These are phyloP conservation scores for Tetradesmus lagerheimii DNA, from an alignment of 139 green algal species.

Conservation along the genomic window DNA sequence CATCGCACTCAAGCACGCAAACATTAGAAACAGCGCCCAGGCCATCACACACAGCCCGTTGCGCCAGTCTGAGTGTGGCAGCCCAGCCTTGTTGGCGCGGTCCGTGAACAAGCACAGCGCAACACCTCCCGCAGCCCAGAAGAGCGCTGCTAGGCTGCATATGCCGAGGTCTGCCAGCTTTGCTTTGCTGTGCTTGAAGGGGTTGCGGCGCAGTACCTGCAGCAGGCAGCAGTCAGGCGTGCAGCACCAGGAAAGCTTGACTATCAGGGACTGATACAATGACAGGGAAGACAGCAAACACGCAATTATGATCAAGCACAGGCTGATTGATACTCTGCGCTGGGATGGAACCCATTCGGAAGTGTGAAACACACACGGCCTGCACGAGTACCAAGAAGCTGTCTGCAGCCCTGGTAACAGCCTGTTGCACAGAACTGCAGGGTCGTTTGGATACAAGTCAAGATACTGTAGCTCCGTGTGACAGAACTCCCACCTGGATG, in stretches of 20 bases:
- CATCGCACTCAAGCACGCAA: background rate
- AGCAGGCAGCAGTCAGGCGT: background rate
- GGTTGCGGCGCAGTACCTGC: constrained; percentile 31
- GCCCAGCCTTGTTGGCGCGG: constrained; percentile 10
- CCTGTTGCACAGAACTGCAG: too few relatives aligned
- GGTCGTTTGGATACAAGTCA: too few relatives aligned
- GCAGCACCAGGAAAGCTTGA: too few relatives aligned
- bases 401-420: too few relatives aligned
- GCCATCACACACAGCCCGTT: constrained; percentile 36
- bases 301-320: too few relatives aligned
- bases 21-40: constrained; percentile 18
- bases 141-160: background rate
- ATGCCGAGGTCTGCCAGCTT: constrained; percentile 5
- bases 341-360: too few relatives aligned
- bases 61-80: background rate
- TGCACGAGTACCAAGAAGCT: too few relatives aligned
- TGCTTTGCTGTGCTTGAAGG: constrained; percentile 10
- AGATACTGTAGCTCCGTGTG: too few relatives aligned
- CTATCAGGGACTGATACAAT: too few relatives aligned
- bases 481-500: background rate
- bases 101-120: constrained; percentile 23
- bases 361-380: too few relatives aligned
- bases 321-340: too few relatives aligned
- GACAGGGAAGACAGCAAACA: too few relatives aligned
- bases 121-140: background rate